Evolutionary conservation across 75 land plant species (phyloP), one percentile per base, ranked within the genome.

Genomic region (Selaginella moellendorffii): DNA sequence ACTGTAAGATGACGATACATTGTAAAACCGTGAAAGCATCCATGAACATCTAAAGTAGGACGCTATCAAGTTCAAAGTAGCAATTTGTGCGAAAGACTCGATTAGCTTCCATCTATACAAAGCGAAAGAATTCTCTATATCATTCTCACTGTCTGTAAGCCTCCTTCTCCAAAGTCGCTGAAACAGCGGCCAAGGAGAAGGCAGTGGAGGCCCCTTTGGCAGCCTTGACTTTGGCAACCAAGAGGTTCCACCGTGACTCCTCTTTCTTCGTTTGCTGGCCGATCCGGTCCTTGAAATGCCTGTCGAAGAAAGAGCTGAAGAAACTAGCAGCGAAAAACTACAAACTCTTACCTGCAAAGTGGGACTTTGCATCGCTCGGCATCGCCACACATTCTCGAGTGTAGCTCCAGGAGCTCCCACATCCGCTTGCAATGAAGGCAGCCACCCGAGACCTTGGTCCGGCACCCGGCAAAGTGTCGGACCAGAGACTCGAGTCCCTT

Each of bases 371-470:
- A 87, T 0, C 64, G 54, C 29, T 74, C 81, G 21, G 80, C 61
- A 29, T 54, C 30, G 19, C 2, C 23, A 56, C 97, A 92, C 79
- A 87, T 76, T 23, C 84, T 75, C 5, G 93, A 84, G 56, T 92
- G 97, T 9, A 92, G 76, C 64, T 85, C 93, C 25, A 92, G 82
- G 19, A 92, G 84, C 80, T 92, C 86, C 97, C 97, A 92, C 93
- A 92, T 87, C 18, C 97, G 81, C 67, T 81, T 87, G 68, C 97
- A 92, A 42, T 81, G 88, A 1, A 80, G 69, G 71, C 93, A 92
- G 21, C 93, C 86, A 53, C 86, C 97, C 28, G 88, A 83, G 12
- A 83, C 81, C 29, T 87, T 73, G 12, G 66, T 66, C 53, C 74
- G 84, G 64, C 89, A 92, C 9, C 58, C 69, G 19, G 86, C 77